phyloP scores from a whole-genome alignment of 2,329 filamentous ascomycete genomes.

The Bipolaris sorokiniana region DNA sequence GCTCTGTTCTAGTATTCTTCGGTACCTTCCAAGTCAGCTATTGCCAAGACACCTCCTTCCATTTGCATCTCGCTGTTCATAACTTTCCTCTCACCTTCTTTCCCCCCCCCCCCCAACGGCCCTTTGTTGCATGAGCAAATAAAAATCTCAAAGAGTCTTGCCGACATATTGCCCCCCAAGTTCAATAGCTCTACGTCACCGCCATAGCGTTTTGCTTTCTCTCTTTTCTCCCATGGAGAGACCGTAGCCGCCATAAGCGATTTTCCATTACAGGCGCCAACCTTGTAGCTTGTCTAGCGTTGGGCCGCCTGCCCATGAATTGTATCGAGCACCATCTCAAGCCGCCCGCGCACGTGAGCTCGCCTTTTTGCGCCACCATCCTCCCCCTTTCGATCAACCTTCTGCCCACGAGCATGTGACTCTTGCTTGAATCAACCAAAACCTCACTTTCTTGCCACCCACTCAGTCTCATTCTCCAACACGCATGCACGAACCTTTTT shows the following conservation, averaged over 20 bases:
- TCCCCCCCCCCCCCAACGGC: background rate
- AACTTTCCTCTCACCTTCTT: background rate
- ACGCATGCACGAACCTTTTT: too few species aligned
- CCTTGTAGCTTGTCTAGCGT: too few species aligned
- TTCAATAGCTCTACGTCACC: background rate
- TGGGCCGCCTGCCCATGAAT: background rate
- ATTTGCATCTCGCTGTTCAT: too few species aligned
- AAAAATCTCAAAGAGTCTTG: background rate
- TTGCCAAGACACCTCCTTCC: background rate
- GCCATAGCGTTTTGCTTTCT: background rate
- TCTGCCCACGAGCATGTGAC: too few species aligned
- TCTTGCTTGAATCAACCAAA: too few species aligned
- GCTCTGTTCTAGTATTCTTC: too few species aligned
- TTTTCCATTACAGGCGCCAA: background rate
- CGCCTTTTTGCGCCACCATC: too few species aligned
- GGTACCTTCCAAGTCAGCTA: too few species aligned
- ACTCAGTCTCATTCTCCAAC: too few species aligned
- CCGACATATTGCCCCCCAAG: conserved; percentile 1
- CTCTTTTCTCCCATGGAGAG: background rate
- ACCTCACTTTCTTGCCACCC: too few species aligned
- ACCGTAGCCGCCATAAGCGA: background rate
- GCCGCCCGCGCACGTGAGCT: background rate
- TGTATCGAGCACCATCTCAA: background rate
- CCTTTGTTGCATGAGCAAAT: background rate
- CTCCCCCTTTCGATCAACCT: too few species aligned